Evolutionary conservation across 2,329 filamentous ascomycete species (phyloP), one percentile per base, ranked within the genome.

Genomic region (Penicillium sp.): DNA sequence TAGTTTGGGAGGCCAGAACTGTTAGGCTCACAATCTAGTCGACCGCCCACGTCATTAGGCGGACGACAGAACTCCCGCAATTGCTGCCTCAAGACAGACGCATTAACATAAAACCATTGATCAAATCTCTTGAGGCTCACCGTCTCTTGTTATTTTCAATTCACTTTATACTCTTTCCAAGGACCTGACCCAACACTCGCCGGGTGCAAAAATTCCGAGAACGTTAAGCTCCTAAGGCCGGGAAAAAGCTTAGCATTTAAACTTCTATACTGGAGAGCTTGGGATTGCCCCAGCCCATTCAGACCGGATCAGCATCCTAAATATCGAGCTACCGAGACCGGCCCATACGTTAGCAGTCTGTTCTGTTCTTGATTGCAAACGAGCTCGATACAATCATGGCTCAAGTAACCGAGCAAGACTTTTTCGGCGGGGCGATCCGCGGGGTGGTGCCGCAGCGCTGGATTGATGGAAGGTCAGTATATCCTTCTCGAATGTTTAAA

Each of bases 351-450:
- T 33, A 35, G n/a, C 16, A 24, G 5, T 14, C n/a, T 50, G 18
- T 3, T 14, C n/a, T 50, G 18, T 3, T 27, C 6, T 27, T 31
- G 24, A 16, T 35, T n/a, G 11, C 13, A 10, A 11, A 41, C 37
- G 11, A 22, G 39, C 49, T 35, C 6, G 9, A 2, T n/a, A 36
- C 24, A 27, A 60, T 14, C n/a, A 73, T 72, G 70, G 46, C 65
- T 24, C 62, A 65, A 57, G 65, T 66, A 60, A 59, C 61, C 40
- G 57, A 70, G 49, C 67, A 70, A 61, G 67, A 63, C 14, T 70
- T 76, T 63, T 77, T 75, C 58, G 74, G 74, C 54, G 70, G 69
- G 36, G 70, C 74, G 51, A 74, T 77, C 22, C 66, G 67, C 39
- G 74, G 71, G 50, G 60, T 69, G 18, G 69, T 71, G 18, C 74